Conservation (phyloP, 1,284 basidiomycete genomes). For the Acaromyces ingoldii region DNA sequence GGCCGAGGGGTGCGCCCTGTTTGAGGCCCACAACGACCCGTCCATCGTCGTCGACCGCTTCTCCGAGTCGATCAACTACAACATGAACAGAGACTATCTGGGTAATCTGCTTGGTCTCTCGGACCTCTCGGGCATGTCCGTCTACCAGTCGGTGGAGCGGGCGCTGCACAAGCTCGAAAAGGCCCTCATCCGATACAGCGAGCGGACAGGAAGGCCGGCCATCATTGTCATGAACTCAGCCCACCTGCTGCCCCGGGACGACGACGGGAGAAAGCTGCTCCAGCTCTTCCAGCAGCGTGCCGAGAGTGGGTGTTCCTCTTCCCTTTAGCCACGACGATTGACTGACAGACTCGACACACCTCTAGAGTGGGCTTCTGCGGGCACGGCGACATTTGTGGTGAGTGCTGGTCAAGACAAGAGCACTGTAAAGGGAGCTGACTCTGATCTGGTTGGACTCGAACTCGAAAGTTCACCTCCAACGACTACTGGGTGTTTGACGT, state of each 20-base stretch:
- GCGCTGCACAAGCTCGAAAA: constrained; percentile 44
- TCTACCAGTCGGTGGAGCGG: constrained; percentile 38
- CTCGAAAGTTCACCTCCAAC: constrained; percentile 26
- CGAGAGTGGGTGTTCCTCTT: constrained; percentile 19
- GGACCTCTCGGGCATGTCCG: constrained; percentile 38
- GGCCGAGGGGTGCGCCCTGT: constrained; percentile 44
- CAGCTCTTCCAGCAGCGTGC: constrained; percentile 45
- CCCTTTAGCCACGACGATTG: too few relatives aligned
- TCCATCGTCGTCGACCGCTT: constrained; percentile 43
- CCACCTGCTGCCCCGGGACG: constrained; percentile 37
- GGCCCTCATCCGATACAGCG: constrained; percentile 31
- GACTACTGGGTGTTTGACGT: constrained; percentile 44
- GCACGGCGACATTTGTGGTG: constrained; percentile 35
- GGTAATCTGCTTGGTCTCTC: constrained; percentile 42
- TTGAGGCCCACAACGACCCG: constrained; percentile 39
- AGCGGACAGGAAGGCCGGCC: constrained; percentile 34
- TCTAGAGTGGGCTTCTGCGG: constrained; percentile 37
- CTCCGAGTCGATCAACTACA: constrained; percentile 41
- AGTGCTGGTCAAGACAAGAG: too few relatives aligned
- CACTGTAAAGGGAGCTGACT: too few relatives aligned
- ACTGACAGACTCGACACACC: not conserved
- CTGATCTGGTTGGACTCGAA: too few relatives aligned
- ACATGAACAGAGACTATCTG: constrained; percentile 44
- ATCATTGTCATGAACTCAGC: constrained; percentile 46
- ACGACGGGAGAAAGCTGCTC: constrained; percentile 37